Percentiles rank a stretch among this genome's conserved stretches.
These are phyloP conservation scores for Chaetomium strumarium DNA, from an alignment of 2,329 filamentous ascomycete species.

Conservation along the genomic window DNA sequence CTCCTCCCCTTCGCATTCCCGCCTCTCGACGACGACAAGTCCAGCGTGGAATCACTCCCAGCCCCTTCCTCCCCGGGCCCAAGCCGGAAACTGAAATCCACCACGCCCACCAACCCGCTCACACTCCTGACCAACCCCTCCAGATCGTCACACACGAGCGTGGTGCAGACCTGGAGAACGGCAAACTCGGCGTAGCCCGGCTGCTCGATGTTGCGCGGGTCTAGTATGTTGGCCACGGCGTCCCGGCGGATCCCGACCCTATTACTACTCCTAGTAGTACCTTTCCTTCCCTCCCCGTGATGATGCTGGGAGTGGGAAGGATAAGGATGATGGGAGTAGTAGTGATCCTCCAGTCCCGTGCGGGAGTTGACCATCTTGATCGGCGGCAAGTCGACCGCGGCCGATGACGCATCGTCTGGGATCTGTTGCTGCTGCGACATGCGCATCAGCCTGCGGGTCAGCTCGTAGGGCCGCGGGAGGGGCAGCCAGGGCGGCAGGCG, in stretches of 20 bases:
- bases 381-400: slow-evolving; percentile 5
- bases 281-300: too few relatives aligned
- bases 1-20: too few relatives aligned
- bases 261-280: too few relatives aligned
- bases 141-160: slow-evolving; percentile 64
- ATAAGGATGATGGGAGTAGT: background rate
- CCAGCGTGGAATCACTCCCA: slow-evolving; percentile 5
- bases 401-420: too few relatives aligned
- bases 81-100: slow-evolving; percentile 66
- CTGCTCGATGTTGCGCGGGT: slow-evolving; percentile 59
- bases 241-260: too few relatives aligned
- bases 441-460: slow-evolving; percentile 53
- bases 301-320: slow-evolving; percentile 4
- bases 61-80: slow-evolving; percentile 20
- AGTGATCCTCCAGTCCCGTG: slow-evolving; percentile 11
- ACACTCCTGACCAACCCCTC: slow-evolving; percentile 56
- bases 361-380: slow-evolving; percentile 18
- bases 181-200: slow-evolving; percentile 71
- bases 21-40: too few relatives aligned
- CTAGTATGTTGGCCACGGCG: slow-evolving; percentile 44
- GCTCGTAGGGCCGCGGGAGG: slow-evolving; percentile 55
- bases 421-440: slow-evolving; percentile 36
- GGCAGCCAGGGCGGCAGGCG: slow-evolving; percentile 67
- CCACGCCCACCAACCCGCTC: slow-evolving; percentile 62
- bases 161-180: slow-evolving; percentile 65